A percentile compares a stretch with the other conserved stretches of the same genome.
These are phyloP conservation scores for Ustulina deusta DNA, from an alignment of 2,329 filamentous ascomycete genomes.

Conservation along the genomic window DNA sequence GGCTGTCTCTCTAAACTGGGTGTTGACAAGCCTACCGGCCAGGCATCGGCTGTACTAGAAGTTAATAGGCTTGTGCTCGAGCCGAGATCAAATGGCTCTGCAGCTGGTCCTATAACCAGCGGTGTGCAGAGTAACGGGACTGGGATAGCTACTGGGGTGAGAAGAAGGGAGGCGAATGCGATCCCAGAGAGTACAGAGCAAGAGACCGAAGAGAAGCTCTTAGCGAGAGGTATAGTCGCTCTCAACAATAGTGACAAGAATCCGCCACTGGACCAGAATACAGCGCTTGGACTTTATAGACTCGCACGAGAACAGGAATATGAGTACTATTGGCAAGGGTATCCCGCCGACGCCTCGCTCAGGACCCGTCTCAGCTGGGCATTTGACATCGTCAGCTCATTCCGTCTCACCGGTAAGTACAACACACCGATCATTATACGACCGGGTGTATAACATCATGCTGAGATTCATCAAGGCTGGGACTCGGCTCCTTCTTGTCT, in stretches of 20 bases:
- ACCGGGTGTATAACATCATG: conserved; percentile 6
- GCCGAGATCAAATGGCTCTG: conserved; percentile 2
- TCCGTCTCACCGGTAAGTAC: conserved; percentile 65
- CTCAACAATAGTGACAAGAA: conserved; percentile 27
- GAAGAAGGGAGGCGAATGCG: conserved; percentile 21
- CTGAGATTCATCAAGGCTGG: conserved; percentile 61
- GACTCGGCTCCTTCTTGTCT: conserved; percentile 64
- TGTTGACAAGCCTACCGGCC: conserved; percentile 2
- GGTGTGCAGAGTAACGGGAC: conserved; percentile 16
- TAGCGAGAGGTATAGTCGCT: conserved; percentile 8
- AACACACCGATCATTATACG: neutral
- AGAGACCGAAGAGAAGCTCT: conserved; percentile 4
- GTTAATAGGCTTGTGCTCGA: neutral
- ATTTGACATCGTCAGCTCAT: conserved; percentile 65
- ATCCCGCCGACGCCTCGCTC: conserved; percentile 63
- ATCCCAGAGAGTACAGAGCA: neutral
- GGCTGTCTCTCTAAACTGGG: conserved; percentile 3
- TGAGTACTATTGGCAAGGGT: conserved; percentile 72
- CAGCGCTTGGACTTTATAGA: conserved; percentile 27
- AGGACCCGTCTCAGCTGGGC: conserved; percentile 66
- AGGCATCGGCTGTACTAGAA: neutral
- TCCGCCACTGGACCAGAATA: conserved; percentile 9
- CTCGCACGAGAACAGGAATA: conserved; percentile 49
- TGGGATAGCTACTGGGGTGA: conserved; percentile 15
- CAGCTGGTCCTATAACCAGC: neutral